A percentile compares a stretch with the other conserved stretches of the same genome.
phyloP scores from a whole-genome alignment of 1,284 basidiomycete genomes.

The Cystobasidium slooffiae region DNA sequence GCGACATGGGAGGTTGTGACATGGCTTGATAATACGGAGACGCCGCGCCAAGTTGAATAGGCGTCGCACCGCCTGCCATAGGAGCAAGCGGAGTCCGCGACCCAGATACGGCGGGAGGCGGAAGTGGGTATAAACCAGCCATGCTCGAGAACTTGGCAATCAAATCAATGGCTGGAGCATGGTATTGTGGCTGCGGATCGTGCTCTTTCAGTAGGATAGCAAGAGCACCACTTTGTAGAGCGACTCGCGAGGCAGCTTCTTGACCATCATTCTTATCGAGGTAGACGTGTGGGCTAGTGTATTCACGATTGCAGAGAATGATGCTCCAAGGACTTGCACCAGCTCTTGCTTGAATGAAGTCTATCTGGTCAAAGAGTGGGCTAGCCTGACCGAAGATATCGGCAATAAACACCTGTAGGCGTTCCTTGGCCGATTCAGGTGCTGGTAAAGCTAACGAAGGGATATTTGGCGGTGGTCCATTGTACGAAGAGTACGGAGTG shows the following conservation, averaged over 20 bases:
- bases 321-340: slow-evolving; percentile 16
- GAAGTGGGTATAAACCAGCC: slow-evolving; percentile 6
- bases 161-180: slow-evolving; percentile 33
- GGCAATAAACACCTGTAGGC: slow-evolving; percentile 34
- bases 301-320: slow-evolving; percentile 32
- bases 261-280: slow-evolving; percentile 23
- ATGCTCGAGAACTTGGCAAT: slow-evolving; percentile 17
- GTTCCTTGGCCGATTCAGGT: slow-evolving; percentile 20
- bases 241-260: slow-evolving; percentile 32
- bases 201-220: slow-evolving; percentile 21
- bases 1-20: slow-evolving; percentile 13
- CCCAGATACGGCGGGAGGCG: slow-evolving; percentile 11
- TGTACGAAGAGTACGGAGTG: slow-evolving; percentile 5
- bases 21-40: slow-evolving; percentile 23
- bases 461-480: slow-evolving; percentile 26
- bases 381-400: slow-evolving; percentile 32
- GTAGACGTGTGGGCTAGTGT: slow-evolving; percentile 13
- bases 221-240: slow-evolving; percentile 27
- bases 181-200: slow-evolving; percentile 21
- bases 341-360: slow-evolving; percentile 16
- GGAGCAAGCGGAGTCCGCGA: slow-evolving; percentile 10
- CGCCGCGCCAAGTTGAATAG: slow-evolving; percentile 1
- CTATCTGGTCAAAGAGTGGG: slow-evolving; percentile 34
- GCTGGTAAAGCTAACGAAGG: slow-evolving; percentile 10
- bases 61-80: slow-evolving; percentile 16